Base-by-base conservation (phyloP, 106 monocot species). In the Dioscorea alata region DNA sequence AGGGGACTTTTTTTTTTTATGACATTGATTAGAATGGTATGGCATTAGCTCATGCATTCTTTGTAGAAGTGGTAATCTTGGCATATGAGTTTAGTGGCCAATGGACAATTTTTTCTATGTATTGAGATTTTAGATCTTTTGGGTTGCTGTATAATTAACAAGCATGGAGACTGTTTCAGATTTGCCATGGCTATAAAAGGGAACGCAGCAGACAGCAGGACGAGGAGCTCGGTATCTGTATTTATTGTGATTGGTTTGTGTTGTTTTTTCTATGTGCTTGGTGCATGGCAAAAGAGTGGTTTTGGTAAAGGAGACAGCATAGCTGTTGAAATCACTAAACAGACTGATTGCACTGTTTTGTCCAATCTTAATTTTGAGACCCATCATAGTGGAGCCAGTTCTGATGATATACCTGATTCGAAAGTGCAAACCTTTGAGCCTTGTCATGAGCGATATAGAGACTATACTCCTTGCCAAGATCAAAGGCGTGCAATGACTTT, bases 231-330 rank as follows among this genome's bases (percentile, higher is more conserved):
- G 3, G 52, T 83, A 21, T 83, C 78, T 2, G 23, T 83, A 61
- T 70, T 74, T 60, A 78, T 83, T 42, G 57, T 83, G 23, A 53
- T 78, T 42, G 70, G 74, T 31, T 60, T 83, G 64, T 83, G 83
- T 50, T 78, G 73, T 71, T 83, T 83, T 70, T 83, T 78, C 74
- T 83, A 83, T 64, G 34, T 83, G 20, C 61, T 83, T 0, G 83
- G 83, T 16, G 83, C 78, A 10, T 83, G 78, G 78, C 83, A 83
- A 31, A 66, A 71, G 74, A 83, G 83, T 42, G 83, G 78, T 17
- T 78, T 83, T 48, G 83, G 83, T 17, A 83, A 83, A 57, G 83
- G 83, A n/a, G 83, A 83, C 64, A 79, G 75, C 69, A 83, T 83
- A 25, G 83, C 83, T 0, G 70, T 83, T 17, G 74, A 79, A 62